Evolutionary conservation across 1,139 yeast species (phyloP).

Genomic region (Pichia sp.): DNA sequence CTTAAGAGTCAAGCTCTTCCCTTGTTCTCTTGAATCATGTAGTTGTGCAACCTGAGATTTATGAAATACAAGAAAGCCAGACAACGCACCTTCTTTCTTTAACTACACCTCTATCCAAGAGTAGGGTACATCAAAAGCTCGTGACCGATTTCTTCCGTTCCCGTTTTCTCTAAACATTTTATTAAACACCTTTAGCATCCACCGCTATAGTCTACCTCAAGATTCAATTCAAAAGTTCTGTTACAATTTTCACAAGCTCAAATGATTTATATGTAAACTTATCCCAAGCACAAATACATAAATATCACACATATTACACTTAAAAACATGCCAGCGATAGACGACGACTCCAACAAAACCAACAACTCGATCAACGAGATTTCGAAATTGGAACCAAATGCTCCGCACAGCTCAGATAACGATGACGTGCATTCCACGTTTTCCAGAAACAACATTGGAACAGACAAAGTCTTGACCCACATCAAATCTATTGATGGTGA

Average conservation of each 20-base stretch:
- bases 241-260: not conserved
- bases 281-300: not conserved
- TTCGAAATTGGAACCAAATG: not conserved
- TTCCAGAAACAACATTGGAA: not conserved
- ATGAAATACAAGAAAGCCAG: too few species aligned
- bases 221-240: not conserved
- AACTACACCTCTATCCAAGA: too few species aligned
- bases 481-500: not conserved
- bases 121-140: too few species aligned
- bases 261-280: not conserved
- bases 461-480: not conserved
- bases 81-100: too few species aligned
- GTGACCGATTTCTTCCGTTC: not conserved
- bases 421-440: not conserved
- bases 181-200: too few species aligned
- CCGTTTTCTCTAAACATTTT: not conserved
- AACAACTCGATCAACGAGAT: not conserved
- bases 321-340: not conserved
- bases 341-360: not conserved
- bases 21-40: not conserved
- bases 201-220: not conserved
- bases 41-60: not conserved
- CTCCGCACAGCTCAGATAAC: not conserved
- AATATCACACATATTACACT: not conserved
- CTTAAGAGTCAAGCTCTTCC: not conserved